Evolutionary conservation across 2,329 filamentous ascomycete species (phyloP).

Genomic region (Claviceps pazoutovae): DNA sequence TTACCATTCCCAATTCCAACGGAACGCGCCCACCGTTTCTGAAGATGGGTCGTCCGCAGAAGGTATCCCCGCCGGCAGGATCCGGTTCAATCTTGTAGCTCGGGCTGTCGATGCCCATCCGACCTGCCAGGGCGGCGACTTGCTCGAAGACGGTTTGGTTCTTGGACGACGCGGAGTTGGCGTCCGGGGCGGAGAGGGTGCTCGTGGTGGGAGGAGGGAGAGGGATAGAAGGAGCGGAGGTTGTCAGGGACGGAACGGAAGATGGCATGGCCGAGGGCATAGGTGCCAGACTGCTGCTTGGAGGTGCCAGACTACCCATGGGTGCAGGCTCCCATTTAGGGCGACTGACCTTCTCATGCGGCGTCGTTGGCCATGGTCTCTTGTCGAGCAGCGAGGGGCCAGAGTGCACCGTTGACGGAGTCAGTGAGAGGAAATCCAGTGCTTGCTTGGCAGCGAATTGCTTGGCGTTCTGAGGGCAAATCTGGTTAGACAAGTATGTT

Average conservation of each 20-base stretch:
- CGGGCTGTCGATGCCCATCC: conserved; percentile 20
- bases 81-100: conserved; percentile 18
- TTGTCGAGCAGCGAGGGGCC: neutral
- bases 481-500: neutral
- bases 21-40: conserved; percentile 17
- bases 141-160: conserved; percentile 10
- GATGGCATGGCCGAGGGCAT: neutral
- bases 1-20: conserved; percentile 18
- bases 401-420: neutral
- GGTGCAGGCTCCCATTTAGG: neutral
- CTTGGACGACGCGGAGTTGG: neutral
- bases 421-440: conserved; percentile 24
- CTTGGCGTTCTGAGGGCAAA: conserved; percentile 30
- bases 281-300: neutral
- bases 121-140: conserved; percentile 19
- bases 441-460: conserved; percentile 37
- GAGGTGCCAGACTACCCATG: neutral
- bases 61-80: conserved; percentile 15
- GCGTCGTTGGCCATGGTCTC: neutral
- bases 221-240: neutral
- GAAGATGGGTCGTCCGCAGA: conserved; percentile 22
- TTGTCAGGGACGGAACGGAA: neutral
- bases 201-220: neutral
- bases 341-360: neutral
- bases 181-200: neutral